These are phyloP conservation scores for Lepidium aucheri DNA, from an alignment of 345 rosid species.

Conservation along the genomic window DNA sequence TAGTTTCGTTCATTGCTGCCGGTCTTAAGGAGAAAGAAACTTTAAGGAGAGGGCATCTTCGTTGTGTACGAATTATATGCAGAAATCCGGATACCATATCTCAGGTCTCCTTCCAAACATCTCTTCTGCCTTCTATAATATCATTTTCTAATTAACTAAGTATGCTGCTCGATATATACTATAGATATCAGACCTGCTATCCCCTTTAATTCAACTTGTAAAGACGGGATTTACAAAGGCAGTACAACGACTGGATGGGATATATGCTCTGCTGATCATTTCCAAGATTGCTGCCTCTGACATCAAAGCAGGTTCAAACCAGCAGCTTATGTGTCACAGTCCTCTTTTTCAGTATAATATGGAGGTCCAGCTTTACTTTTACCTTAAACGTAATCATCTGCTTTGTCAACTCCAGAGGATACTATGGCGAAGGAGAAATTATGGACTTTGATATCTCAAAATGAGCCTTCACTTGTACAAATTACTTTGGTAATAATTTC, in stretches of 20 bases:
- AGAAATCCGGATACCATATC: slow-evolving; percentile 56
- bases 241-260: slow-evolving; percentile 88
- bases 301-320: slow-evolving; percentile 70
- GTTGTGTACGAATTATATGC: slow-evolving; percentile 57
- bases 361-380: not conserved
- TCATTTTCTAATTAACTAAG: slow-evolving; percentile 8
- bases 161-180: slow-evolving; percentile 13
- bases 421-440: slow-evolving; percentile 76
- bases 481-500: slow-evolving; percentile 46
- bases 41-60: slow-evolving; percentile 89
- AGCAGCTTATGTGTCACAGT: not conserved
- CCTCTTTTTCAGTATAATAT: not conserved
- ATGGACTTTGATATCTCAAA: slow-evolving; percentile 81
- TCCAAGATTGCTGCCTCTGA: slow-evolving; percentile 81
- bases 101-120: slow-evolving; percentile 38
- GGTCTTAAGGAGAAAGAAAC: slow-evolving; percentile 95
- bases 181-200: slow-evolving; percentile 75
- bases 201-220: slow-evolving; percentile 80
- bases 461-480: slow-evolving; percentile 77
- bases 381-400: slow-evolving; percentile 14
- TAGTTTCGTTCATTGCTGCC: slow-evolving; percentile 60
- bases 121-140: not conserved
- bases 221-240: slow-evolving; percentile 88
- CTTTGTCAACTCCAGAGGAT: slow-evolving; percentile 55
- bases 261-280: slow-evolving; percentile 73